Evolutionary conservation across 2,329 filamentous ascomycete species (phyloP), one percentile per base, ranked within the genome.

Genomic region (Amauroascus niger): DNA sequence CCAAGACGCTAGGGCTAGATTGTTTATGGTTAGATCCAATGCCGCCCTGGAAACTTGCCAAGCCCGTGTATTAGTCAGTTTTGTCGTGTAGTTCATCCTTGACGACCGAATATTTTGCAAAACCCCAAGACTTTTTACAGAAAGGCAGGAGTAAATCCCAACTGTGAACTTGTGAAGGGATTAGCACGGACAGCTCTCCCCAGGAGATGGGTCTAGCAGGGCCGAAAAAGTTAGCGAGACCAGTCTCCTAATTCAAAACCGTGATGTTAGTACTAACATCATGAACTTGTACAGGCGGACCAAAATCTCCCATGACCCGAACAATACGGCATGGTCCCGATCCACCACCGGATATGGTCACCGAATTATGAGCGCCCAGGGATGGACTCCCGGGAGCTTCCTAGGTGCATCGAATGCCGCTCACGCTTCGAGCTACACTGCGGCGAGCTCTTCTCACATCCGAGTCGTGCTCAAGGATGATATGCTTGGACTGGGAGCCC

Each of bases 281-380:
- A 7, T 3, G 13, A 20, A n/a, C n/a, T n/a, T n/a, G n/a, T n/a
- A n/a, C 33, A 81, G 79, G 63, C 76, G 73, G 62, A 77, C 77
- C 46, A 95, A 91, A 73, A 83, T 97, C 65, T 86, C 85, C 60
- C 79, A 86, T 67, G 93, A 98, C 71, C 93, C 93, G 6, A 96
- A 97, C 73, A 98, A 97, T 70, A 95, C 88, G 46, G 82, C 81
- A 77, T 98, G 93, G 93, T 83, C 85, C 54, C 83, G 84, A 64
- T 85, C 90, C 67, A 87, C 85, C 59, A 79, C 79, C 54, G 84
- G 82, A 52, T 97, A 93, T 68, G 93, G 93, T 61, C 90, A 95
- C 69, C 87, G 83, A 65, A 91, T 97, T 61, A 82, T 98, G 65
- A 81, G 84, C 48, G 78, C 85, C 14, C 89, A 96, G 64, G 93